Base-by-base conservation (phyloP, 495 filamentous ascomycete species). In the Collariella sp. region DNA sequence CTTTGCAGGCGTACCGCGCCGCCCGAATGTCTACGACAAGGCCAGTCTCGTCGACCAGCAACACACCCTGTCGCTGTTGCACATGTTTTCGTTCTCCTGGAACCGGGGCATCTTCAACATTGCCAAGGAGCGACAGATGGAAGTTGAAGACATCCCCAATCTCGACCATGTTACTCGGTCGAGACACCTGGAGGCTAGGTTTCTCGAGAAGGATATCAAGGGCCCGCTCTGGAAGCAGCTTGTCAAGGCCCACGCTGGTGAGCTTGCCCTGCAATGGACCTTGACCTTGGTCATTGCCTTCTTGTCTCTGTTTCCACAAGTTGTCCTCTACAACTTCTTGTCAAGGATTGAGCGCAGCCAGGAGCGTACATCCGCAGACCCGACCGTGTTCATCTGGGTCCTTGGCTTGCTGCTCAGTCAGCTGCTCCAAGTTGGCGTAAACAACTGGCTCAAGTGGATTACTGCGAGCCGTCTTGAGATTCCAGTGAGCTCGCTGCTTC, bases 41-140 rank as follows among this genome's bases (percentile, higher is more conserved):
- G 77, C 72, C 11, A 57, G 68, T 16, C 46, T 72, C 2, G 82
- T 88, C 12, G 84, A 87, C 63, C 69, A 72, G 36, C 79, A 85
- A 62, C 66, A 68, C 34, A 81, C 80, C 0, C 72, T 74, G 1
- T 81, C 80, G 2, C 67, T 78, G 0, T 57, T 82, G 5, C 67
- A 64, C 26, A 73, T 78, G 19, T 78, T 78, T 48, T 79, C 73
- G 1, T 87, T 81, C 58, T 57, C 63, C 19, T 88, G 84, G 84
- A 77, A 76, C 11, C 68, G 55, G 11, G 59, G 43, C 0, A 38
- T 85, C 0, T 74, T 87, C n/a, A 52, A 62, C 4, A 67, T 74
- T 45, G 70, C 76, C 2, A 68, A 65, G 38, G 61, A 68, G 42
- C 72, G 78, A 19, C 71, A 73, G 31, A 66, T 88, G 5, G 67